These are phyloP conservation scores for Talaromyces sp. DNA, from an alignment of 2,329 filamentous ascomycete species.

Conservation along the genomic window DNA sequence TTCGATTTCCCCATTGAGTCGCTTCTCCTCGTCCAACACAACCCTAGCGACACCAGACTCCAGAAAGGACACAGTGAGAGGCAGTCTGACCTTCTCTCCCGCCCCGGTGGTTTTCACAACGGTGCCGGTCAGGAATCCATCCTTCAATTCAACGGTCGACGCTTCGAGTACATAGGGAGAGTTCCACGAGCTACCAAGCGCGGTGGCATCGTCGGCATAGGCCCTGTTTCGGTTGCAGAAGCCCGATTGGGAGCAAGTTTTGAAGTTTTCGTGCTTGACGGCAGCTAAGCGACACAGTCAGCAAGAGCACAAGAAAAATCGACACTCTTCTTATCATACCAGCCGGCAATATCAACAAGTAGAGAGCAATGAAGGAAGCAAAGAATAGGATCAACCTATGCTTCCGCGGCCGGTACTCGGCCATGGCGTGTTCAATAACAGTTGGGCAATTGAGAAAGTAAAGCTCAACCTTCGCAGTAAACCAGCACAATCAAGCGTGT, in stretches of 20 bases:
- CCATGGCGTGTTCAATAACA: constrained; percentile 37
- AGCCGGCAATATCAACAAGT: constrained; percentile 58
- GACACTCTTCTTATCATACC: constrained; percentile 45
- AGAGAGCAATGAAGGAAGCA: constrained; percentile 54
- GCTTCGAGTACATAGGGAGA: constrained; percentile 75
- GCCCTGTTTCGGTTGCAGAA: constrained; percentile 95
- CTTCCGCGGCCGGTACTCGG: constrained; percentile 47
- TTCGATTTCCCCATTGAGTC: constrained; percentile 82
- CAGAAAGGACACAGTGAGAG: constrained; percentile 80
- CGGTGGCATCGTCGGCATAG: constrained; percentile 71
- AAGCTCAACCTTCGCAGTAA: constrained; percentile 26
- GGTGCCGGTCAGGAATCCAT: constrained; percentile 72
- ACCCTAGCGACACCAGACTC: constrained; percentile 84
- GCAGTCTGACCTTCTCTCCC: constrained; percentile 68
- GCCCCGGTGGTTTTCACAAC: constrained; percentile 74
- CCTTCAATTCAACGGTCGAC: constrained; percentile 66
- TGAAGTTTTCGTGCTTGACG: constrained; percentile 97
- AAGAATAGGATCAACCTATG: constrained; percentile 61
- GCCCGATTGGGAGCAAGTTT: constrained; percentile 89
- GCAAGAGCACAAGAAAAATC: not conserved
- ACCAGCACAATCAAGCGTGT: constrained; percentile 13
- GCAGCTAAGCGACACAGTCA: constrained; percentile 48
- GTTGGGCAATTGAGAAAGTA: constrained; percentile 15
- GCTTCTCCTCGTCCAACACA: constrained; percentile 83
- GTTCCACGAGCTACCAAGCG: constrained; percentile 62